Percentiles rank a stretch among this genome's conserved stretches.
phyloP scores from a whole-genome alignment of 2,329 filamentous ascomycete species.

The Pyrenochaeta sp. region DNA sequence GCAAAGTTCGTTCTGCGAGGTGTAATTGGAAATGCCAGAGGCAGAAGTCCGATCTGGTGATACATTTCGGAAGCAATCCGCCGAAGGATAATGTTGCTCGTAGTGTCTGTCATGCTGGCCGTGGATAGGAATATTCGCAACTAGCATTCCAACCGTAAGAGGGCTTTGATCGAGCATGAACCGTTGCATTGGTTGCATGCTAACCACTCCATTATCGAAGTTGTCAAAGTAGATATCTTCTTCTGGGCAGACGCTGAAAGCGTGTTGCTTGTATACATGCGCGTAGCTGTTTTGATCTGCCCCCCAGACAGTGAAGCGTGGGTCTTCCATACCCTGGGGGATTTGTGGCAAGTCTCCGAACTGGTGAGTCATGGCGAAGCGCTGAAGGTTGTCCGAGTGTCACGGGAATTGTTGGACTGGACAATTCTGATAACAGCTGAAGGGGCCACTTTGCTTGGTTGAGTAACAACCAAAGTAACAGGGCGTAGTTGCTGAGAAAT shows the following conservation, averaged over 20 bases:
- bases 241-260: slow-evolving; percentile 14
- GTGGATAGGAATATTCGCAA: slow-evolving; percentile 35
- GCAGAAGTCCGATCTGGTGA: slow-evolving; percentile 47
- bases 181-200: slow-evolving; percentile 44
- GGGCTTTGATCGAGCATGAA: slow-evolving; percentile 43
- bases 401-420: neutral
- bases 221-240: slow-evolving; percentile 28
- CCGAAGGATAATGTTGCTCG: slow-evolving; percentile 31
- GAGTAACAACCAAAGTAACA: neutral
- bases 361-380: slow-evolving; percentile 29
- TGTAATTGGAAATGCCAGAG: slow-evolving; percentile 43
- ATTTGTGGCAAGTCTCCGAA: slow-evolving; percentile 45
- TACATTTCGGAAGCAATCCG: slow-evolving; percentile 30
- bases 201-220: slow-evolving; percentile 29
- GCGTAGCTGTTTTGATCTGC: slow-evolving; percentile 18
- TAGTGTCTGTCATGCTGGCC: slow-evolving; percentile 24
- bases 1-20: slow-evolving; percentile 39
- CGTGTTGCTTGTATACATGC: slow-evolving; percentile 22
- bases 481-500: neutral
- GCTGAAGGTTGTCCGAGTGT: slow-evolving; percentile 1
- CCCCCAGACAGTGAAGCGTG: slow-evolving; percentile 19
- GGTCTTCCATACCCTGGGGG: slow-evolving; percentile 28
- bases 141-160: slow-evolving; percentile 34
- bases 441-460: neutral
- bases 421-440: neutral